phyloP scores from a whole-genome alignment of 139 green algal genomes.

The Edaphochlamys debaryana region DNA sequence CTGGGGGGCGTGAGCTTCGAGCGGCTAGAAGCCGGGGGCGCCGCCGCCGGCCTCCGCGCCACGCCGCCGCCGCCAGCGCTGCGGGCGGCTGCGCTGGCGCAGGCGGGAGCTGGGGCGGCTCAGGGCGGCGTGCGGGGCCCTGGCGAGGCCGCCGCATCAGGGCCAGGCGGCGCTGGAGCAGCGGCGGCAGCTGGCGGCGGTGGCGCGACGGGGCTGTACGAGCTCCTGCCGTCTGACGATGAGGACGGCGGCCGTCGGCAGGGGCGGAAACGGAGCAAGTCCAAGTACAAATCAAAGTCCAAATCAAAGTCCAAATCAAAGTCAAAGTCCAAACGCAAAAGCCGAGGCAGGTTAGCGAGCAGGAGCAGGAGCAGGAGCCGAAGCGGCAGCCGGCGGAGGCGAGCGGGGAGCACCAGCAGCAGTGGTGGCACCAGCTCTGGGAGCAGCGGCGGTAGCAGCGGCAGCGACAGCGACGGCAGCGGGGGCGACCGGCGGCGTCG shows the following conservation, averaged over 20 bases:
- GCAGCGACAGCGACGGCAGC: too few relatives aligned
- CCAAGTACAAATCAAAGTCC: neutral
- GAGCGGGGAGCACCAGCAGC: neutral
- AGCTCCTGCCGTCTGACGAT: conserved; percentile 20
- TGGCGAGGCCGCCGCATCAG: too few relatives aligned
- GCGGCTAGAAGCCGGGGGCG: neutral
- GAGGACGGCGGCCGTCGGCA: neutral
- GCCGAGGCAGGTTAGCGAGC: neutral
- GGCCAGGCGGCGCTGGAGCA: too few relatives aligned
- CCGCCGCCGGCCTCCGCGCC: too few relatives aligned
- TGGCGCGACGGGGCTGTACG: neutral
- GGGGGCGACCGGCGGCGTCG: too few relatives aligned
- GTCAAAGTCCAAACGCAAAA: too few relatives aligned
- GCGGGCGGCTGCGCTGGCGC: neutral
- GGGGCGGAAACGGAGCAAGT: neutral
- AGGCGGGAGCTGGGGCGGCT: neutral
- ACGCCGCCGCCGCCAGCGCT: too few relatives aligned
- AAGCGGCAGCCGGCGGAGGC: neutral
- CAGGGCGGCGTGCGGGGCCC: too few relatives aligned
- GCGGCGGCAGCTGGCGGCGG: neutral
- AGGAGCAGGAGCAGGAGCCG: neutral
- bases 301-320: too few relatives aligned
- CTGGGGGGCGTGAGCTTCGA: neutral
- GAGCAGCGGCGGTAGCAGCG: too few relatives aligned
- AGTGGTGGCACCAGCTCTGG: neutral